Evolutionary conservation across 148 eudicot species (phyloP).

Genomic region (Arctostaphylos glauca): DNA sequence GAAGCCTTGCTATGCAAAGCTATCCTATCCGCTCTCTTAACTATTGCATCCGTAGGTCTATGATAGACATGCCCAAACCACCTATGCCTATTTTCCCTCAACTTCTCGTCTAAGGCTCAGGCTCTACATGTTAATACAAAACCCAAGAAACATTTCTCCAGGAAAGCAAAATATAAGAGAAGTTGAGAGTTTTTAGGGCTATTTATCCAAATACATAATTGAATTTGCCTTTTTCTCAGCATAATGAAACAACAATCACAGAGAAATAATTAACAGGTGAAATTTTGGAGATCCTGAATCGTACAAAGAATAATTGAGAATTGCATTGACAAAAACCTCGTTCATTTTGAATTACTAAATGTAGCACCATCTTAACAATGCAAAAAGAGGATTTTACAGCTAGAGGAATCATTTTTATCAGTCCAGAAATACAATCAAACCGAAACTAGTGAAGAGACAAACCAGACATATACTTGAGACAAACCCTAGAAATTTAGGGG

Average conservation of each 20-base stretch:
- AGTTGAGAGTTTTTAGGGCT: not conserved
- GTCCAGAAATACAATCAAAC: not conserved
- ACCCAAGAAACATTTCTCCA: not conserved
- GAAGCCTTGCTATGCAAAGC: no score
- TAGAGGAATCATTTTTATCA: not conserved
- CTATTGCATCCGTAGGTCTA: no score
- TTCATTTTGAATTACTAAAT: not conserved
- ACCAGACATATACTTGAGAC: not conserved
- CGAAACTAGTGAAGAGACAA: not conserved
- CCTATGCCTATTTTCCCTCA: no score
- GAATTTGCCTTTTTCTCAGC: not conserved
- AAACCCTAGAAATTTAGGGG: not conserved
- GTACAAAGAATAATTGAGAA: not conserved
- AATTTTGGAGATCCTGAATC: not conserved
- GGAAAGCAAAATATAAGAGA: not conserved
- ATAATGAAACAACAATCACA: not conserved
- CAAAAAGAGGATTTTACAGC: not conserved
- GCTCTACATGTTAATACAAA: not conserved
- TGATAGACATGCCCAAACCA: no score
- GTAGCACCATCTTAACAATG: not conserved
- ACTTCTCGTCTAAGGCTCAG: not conserved
- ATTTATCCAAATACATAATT: not conserved
- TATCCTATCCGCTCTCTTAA: no score
- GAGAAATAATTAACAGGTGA: not conserved
- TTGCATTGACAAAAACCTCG: not conserved